Conservation (phyloP, 2,329 filamentous ascomycete species). For the Verticillium tricorpus region DNA sequence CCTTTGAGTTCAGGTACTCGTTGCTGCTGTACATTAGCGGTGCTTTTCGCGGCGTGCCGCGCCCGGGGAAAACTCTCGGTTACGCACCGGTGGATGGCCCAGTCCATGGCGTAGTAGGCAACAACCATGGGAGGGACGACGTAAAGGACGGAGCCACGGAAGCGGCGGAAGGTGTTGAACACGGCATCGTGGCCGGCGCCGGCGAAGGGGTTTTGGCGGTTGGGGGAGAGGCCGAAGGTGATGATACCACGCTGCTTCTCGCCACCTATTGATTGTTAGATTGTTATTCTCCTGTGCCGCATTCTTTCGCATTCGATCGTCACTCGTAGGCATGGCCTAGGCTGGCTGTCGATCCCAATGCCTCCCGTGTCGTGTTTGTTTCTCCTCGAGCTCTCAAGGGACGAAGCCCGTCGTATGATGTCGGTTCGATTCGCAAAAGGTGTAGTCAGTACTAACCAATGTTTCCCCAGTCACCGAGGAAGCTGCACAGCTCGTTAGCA, state of each 20-base stretch:
- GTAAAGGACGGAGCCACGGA: slow-evolving; percentile 83
- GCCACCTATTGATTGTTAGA: slow-evolving; percentile 37
- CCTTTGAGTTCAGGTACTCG: slow-evolving; percentile 78
- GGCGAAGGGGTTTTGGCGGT: slow-evolving; percentile 85
- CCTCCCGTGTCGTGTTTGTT: neutral
- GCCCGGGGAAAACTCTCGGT: neutral
- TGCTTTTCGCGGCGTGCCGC: neutral
- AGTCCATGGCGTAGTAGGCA: slow-evolving; percentile 81
- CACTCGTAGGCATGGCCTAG: neutral
- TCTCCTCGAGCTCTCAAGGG: neutral
- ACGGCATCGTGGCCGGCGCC: slow-evolving; percentile 74
- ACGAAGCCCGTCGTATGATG: neutral
- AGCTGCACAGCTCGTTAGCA: slow-evolving; percentile 45
- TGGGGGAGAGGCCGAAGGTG: slow-evolving; percentile 73
- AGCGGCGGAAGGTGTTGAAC: slow-evolving; percentile 93
- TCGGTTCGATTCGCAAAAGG: neutral
- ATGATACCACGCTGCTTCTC: slow-evolving; percentile 60
- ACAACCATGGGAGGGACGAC: slow-evolving; percentile 72
- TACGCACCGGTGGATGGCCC: slow-evolving; percentile 84
- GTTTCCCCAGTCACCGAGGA: slow-evolving; percentile 68
- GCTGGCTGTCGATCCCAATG: neutral
- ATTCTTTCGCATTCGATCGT: neutral
- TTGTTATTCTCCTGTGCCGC: neutral
- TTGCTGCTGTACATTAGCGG: slow-evolving; percentile 47
- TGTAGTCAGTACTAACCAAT: slow-evolving; percentile 57